Evolutionary conservation across 2,329 filamentous ascomycete genomes (phyloP).

Genomic region (Aciculosporium take): DNA sequence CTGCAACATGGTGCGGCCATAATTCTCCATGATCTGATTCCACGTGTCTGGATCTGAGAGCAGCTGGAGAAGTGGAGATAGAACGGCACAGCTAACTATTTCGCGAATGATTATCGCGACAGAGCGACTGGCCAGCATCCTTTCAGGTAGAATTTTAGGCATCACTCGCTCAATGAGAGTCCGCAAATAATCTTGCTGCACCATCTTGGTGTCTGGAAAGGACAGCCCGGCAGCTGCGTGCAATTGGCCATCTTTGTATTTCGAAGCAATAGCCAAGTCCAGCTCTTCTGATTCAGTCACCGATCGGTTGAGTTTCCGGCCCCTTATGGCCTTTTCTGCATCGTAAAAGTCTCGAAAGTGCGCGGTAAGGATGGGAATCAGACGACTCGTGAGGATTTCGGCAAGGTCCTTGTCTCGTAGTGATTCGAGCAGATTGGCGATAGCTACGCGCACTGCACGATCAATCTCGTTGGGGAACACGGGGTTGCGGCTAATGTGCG

Average conservation of each 20-base stretch:
- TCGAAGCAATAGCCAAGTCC: slow-evolving; percentile 86
- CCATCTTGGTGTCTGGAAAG: slow-evolving; percentile 68
- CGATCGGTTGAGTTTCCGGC: slow-evolving; percentile 72
- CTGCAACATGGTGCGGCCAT: slow-evolving; percentile 73
- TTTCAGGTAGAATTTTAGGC: slow-evolving; percentile 58
- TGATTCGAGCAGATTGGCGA: slow-evolving; percentile 57
- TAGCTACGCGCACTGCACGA: slow-evolving; percentile 56
- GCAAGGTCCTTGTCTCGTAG: slow-evolving; percentile 68
- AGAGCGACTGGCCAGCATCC: slow-evolving; percentile 62
- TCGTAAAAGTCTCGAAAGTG: slow-evolving; percentile 87
- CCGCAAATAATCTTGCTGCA: slow-evolving; percentile 81
- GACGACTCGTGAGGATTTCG: slow-evolving; percentile 63
- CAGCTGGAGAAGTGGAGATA: slow-evolving; percentile 66
- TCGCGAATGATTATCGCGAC: slow-evolving; percentile 74
- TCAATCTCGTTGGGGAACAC: slow-evolving; percentile 81
- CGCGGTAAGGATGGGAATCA: slow-evolving; percentile 76
- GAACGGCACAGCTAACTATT: slow-evolving; percentile 81
- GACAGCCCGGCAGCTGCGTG: slow-evolving; percentile 75
- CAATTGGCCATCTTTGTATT: slow-evolving; percentile 77
- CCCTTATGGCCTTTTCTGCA: slow-evolving; percentile 74
- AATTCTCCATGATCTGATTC: slow-evolving; percentile 92
- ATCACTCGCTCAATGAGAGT: slow-evolving; percentile 58
- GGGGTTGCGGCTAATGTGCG: slow-evolving; percentile 65
- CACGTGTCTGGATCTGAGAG: slow-evolving; percentile 89
- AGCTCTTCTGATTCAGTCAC: slow-evolving; percentile 95